phyloP scores from a whole-genome alignment of 768 basidiomycete species.

The Rhodotorula babjevae region DNA sequence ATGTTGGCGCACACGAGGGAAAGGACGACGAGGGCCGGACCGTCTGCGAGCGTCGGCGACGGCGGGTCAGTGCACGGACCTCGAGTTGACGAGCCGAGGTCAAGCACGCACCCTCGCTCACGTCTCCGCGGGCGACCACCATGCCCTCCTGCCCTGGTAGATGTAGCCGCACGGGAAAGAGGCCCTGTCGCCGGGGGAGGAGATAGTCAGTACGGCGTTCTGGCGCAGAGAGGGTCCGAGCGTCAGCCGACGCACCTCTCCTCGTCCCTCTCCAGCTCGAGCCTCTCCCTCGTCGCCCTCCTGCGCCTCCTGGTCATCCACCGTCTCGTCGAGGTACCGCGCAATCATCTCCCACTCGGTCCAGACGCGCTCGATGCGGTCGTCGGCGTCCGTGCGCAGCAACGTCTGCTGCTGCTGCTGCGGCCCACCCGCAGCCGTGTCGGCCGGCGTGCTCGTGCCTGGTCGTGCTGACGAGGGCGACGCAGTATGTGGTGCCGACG shows the following conservation, averaged over 20 bases:
- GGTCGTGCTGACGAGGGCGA: neutral
- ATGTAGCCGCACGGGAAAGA: slow-evolving; percentile 70
- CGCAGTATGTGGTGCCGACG: too few species aligned
- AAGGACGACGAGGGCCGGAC: slow-evolving; percentile 80
- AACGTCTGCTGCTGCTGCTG: slow-evolving; percentile 41
- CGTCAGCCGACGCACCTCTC: neutral
- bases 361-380: slow-evolving; percentile 76
- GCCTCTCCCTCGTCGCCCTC: too few species aligned
- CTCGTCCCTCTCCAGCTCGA: neutral
- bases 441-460: neutral
- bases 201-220: slow-evolving; percentile 60
- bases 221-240: too few species aligned
- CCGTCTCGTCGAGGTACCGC: slow-evolving; percentile 25
- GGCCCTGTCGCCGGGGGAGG: slow-evolving; percentile 62
- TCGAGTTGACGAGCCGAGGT: too few species aligned
- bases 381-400: slow-evolving; percentile 77
- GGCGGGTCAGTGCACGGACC: neutral
- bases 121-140: slow-evolving; percentile 50
- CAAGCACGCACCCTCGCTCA: slow-evolving; percentile 57
- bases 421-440: neutral
- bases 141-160: slow-evolving; percentile 56
- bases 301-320: neutral
- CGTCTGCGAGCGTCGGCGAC: slow-evolving; percentile 54
- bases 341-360: slow-evolving; percentile 59
- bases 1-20: slow-evolving; percentile 82